phyloP scores from a whole-genome alignment of 164 flowering plant genomes.

The Euptelea pleiosperma region DNA sequence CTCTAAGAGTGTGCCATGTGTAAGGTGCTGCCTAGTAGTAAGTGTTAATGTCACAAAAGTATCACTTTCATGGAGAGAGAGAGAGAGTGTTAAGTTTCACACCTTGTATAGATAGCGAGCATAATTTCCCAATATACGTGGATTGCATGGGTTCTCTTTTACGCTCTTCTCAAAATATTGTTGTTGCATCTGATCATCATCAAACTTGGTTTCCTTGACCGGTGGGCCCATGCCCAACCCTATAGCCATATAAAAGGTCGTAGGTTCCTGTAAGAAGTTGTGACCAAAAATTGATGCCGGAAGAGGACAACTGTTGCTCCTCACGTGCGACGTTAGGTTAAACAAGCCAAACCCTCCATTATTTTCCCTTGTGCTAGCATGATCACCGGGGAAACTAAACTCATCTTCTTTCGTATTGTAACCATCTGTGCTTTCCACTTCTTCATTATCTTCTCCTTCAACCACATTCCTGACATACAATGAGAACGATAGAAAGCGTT shows the following conservation, averaged over 20 bases:
- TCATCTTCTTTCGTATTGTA: background rate
- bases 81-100: too few relatives aligned
- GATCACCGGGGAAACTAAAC: conserved; percentile 4
- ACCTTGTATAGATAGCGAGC: conserved; percentile 64
- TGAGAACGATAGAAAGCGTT: conserved; percentile 12
- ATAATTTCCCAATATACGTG: conserved; percentile 60
- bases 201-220: background rate
- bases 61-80: too few relatives aligned
- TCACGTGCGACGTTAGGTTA: background rate
- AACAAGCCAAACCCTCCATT: conserved; percentile 3
- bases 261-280: background rate
- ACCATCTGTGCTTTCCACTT: background rate
- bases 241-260: conserved; percentile 8
- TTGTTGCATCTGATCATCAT: conserved; percentile 4
- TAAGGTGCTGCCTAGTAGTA: background rate
- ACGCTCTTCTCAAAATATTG: conserved; percentile 44
- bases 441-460: background rate
- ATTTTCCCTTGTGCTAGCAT: background rate
- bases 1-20: too few relatives aligned
- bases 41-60: too few relatives aligned
- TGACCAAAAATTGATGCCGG: background rate
- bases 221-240: conserved; percentile 10
- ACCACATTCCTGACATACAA: background rate
- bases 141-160: conserved; percentile 51
- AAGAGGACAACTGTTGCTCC: background rate